A percentile compares a stretch with the other conserved stretches of the same genome.
These are phyloP conservation scores for Microcos paniculata DNA, from an alignment of 345 rosid species.

Conservation along the genomic window DNA sequence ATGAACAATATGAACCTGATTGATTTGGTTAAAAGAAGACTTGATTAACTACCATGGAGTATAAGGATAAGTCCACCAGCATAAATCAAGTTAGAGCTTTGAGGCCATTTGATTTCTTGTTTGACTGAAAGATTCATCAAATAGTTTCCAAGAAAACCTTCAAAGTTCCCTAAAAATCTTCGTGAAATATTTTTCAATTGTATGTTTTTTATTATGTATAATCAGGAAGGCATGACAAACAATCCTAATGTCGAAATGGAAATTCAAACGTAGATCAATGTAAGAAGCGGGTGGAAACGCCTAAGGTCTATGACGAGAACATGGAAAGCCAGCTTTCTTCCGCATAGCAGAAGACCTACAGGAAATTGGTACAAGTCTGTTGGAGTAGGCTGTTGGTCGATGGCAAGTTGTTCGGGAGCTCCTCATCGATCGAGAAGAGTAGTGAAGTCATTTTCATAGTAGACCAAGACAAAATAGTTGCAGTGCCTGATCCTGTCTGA, in stretches of 20 bases:
- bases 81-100: not conserved
- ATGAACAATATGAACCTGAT: not conserved
- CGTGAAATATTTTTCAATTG: conserved; percentile 16
- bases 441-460: conserved; percentile 22
- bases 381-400: conserved; percentile 27
- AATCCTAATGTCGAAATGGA: conserved; percentile 37
- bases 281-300: conserved; percentile 24
- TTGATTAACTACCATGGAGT: too few relatives aligned
- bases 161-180: conserved; percentile 10
- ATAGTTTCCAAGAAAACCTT: not conserved
- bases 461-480: not conserved
- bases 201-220: conserved; percentile 23
- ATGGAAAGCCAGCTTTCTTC: conserved; percentile 16
- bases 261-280: conserved; percentile 38
- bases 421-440: conserved; percentile 3
- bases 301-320: conserved; percentile 17
- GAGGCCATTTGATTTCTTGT: not conserved
- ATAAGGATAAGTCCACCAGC: not conserved
- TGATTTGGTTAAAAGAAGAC: not conserved
- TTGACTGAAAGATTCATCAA: not conserved
- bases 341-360: not conserved
- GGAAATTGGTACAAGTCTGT: not conserved
- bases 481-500: not conserved
- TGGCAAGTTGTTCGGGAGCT: conserved; percentile 27
- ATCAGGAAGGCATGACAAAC: conserved; percentile 43